phyloP scores from a whole-genome alignment of 2,329 filamentous ascomycete species.

The Xylariaceae sp. region DNA sequence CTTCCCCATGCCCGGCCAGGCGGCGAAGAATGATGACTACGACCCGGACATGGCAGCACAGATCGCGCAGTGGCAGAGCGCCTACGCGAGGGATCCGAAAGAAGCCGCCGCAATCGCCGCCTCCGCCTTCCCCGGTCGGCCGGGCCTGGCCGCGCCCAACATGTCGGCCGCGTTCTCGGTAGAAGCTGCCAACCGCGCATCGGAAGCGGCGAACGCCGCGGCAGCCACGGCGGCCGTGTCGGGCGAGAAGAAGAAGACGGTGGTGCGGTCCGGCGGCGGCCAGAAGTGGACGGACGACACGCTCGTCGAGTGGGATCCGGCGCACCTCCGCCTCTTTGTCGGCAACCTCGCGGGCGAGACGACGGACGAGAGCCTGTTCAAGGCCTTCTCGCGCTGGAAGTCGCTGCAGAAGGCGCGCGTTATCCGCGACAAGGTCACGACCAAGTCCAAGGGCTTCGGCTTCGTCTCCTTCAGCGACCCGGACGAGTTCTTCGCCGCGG shows the following conservation, averaged over 20 bases:
- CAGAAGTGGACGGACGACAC: conserved; percentile 87
- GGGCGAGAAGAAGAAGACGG: conserved; percentile 70
- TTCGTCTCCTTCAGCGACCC: conserved; percentile 95
- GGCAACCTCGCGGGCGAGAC: conserved; percentile 96
- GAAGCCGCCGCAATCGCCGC: conserved; percentile 50
- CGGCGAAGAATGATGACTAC: conserved; percentile 40
- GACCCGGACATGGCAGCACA: conserved; percentile 84
- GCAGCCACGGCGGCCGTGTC: conserved; percentile 40
- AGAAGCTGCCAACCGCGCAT: conserved; percentile 26
- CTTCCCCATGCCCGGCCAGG: conserved; percentile 59
- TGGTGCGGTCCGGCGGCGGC: conserved; percentile 81
- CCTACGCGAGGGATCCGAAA: conserved; percentile 55
- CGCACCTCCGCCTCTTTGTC: conserved; percentile 90
- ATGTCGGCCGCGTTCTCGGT: conserved; percentile 35
- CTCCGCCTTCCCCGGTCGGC: conserved; percentile 19
- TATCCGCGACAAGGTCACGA: conserved; percentile 89
- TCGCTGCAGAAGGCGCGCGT: conserved; percentile 91
- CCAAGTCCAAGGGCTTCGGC: conserved; percentile 92
- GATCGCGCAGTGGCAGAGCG: conserved; percentile 92
- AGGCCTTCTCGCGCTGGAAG: conserved; percentile 84
- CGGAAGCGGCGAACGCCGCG: conserved; percentile 36
- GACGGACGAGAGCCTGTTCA: conserved; percentile 89
- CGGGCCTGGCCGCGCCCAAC: conserved; percentile 24
- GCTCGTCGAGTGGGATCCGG: conserved; percentile 91
- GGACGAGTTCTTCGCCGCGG: conserved; percentile 93